Evolutionary conservation across 331 rosid species (phyloP).

Genomic region (Acacia concinna): DNA sequence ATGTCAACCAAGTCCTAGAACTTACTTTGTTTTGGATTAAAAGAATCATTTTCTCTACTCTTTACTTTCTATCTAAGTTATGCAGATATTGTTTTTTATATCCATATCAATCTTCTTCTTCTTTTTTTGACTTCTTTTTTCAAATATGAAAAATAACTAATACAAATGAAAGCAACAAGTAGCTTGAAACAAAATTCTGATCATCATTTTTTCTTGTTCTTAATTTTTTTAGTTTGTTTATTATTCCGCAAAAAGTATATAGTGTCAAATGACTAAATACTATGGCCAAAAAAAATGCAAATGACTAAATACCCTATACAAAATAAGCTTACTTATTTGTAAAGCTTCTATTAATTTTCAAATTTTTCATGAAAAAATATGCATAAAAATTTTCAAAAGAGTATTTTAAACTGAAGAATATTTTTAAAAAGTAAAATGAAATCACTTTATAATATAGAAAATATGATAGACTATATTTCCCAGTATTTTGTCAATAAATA

Average conservation of each 20-base stretch:
- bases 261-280: not conserved
- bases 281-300: too few relatives aligned
- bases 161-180: not conserved
- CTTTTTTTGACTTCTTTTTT: not conserved
- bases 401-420: not conserved
- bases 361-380: not conserved
- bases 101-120: not conserved
- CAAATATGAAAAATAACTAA: not conserved
- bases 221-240: not conserved
- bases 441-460: not conserved
- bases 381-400: not conserved
- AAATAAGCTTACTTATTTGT: not conserved
- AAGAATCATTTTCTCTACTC: not conserved
- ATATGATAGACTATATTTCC: not conserved
- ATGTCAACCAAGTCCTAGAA: not conserved
- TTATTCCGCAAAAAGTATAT: not conserved
- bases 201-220: not conserved
- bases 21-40: not conserved
- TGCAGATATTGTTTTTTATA: not conserved
- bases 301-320: not conserved
- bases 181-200: not conserved
- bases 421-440: not conserved
- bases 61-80: not conserved
- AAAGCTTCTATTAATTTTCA: not conserved
- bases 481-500: not conserved